Evolutionary conservation across 306 rosid genomes (phyloP).

Genomic region (Cercis canadensis): DNA sequence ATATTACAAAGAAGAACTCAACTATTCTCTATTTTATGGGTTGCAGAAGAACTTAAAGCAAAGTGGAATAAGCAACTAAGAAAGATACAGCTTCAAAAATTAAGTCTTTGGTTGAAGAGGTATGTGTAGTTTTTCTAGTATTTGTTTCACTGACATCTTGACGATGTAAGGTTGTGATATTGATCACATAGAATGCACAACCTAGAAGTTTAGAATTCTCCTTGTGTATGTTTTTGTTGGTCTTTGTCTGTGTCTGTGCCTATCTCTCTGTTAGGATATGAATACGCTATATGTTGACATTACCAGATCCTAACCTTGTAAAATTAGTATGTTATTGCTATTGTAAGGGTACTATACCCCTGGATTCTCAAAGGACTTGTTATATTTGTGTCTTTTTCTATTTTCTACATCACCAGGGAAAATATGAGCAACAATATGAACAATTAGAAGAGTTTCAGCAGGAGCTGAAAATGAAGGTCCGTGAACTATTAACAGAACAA

Average conservation of each 20-base stretch:
- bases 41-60: slow-evolving; percentile 91
- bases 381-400: slow-evolving; percentile 8
- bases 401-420: slow-evolving; percentile 60
- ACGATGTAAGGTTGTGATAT: slow-evolving; percentile 9
- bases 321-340: slow-evolving; percentile 6
- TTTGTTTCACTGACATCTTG: not conserved
- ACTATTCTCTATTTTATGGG: slow-evolving; percentile 38
- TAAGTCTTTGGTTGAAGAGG: slow-evolving; percentile 96
- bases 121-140: slow-evolving; percentile 41
- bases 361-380: slow-evolving; percentile 21
- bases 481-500: slow-evolving; percentile 93
- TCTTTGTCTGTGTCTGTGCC: slow-evolving; percentile 2
- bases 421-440: slow-evolving; percentile 87
- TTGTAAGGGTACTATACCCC: slow-evolving; percentile 18
- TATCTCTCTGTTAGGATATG: slow-evolving; percentile 24
- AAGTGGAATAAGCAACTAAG: slow-evolving; percentile 94
- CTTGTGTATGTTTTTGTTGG: slow-evolving; percentile 10
- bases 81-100: slow-evolving; percentile 96
- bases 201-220: slow-evolving; percentile 31
- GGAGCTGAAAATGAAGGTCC: slow-evolving; percentile 88
- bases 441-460: slow-evolving; percentile 82
- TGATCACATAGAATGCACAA: slow-evolving; percentile 6
- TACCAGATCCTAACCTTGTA: slow-evolving; percentile 14
- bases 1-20: slow-evolving; percentile 38
- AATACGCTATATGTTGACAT: slow-evolving; percentile 16